Percentiles rank a stretch among this genome's conserved stretches.
These are phyloP conservation scores for Antrodiella citrinella DNA, from an alignment of 768 basidiomycete species.

Conservation along the genomic window DNA sequence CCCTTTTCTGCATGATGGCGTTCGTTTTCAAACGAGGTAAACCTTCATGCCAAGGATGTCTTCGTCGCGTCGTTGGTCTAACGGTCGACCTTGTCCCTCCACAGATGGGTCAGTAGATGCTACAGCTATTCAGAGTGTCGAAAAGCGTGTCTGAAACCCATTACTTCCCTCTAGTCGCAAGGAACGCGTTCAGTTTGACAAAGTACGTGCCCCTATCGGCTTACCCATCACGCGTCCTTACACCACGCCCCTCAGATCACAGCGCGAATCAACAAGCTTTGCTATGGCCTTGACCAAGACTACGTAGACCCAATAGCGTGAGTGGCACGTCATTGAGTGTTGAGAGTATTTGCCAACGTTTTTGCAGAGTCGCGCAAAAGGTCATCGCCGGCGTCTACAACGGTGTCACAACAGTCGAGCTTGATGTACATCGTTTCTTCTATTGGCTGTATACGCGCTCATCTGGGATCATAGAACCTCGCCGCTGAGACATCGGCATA, in stretches of 20 bases:
- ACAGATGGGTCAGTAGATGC: slow-evolving; percentile 49
- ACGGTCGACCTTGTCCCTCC: neutral
- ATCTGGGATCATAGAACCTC: slow-evolving; percentile 57
- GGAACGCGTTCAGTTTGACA: slow-evolving; percentile 90
- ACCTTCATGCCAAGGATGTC: slow-evolving; percentile 7
- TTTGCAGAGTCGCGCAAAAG: slow-evolving; percentile 74
- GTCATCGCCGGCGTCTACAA: slow-evolving; percentile 91
- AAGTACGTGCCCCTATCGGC: slow-evolving; percentile 39
- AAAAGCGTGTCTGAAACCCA: slow-evolving; percentile 12
- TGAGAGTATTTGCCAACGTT: neutral
- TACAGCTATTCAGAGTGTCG: too few species aligned
- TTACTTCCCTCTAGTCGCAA: slow-evolving; percentile 49
- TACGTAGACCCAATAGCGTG: slow-evolving; percentile 93
- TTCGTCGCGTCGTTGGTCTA: slow-evolving; percentile 1
- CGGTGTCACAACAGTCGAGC: slow-evolving; percentile 94
- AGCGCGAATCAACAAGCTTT: slow-evolving; percentile 79
- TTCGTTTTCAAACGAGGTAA: slow-evolving; percentile 53
- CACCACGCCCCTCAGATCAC: slow-evolving; percentile 56
- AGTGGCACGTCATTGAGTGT: slow-evolving; percentile 16
- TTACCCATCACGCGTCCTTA: slow-evolving; percentile 3
- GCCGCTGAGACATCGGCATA: slow-evolving; percentile 97
- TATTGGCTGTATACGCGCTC: neutral
- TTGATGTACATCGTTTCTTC: slow-evolving; percentile 59
- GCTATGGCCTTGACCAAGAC: slow-evolving; percentile 90
- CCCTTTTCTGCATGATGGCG: slow-evolving; percentile 26